Percentiles rank a stretch among this genome's conserved stretches.
Evolutionary conservation across 345 rosid species (phyloP).

Genomic region (Eucalyptus polyanthemos): DNA sequence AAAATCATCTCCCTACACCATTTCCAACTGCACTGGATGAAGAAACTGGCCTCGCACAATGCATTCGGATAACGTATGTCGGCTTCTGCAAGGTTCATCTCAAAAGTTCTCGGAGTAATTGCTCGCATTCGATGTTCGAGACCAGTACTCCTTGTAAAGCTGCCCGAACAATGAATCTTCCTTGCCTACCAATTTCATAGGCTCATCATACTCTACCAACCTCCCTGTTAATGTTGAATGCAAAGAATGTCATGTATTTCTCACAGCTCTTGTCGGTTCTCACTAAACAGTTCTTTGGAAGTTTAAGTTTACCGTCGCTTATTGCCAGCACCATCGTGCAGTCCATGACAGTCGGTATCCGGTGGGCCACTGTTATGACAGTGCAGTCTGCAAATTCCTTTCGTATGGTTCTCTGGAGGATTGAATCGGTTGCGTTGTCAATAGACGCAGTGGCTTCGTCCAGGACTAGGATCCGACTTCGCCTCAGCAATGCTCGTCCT

Average conservation of each 20-base stretch:
- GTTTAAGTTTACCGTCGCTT: slow-evolving; percentile 13
- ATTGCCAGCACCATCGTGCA: slow-evolving; percentile 49
- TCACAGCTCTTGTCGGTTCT: not conserved
- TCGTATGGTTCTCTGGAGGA: slow-evolving; percentile 42
- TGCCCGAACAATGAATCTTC: slow-evolving; percentile 9
- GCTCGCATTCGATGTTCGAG: not conserved
- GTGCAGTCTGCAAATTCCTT: slow-evolving; percentile 43
- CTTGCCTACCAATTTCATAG: not conserved
- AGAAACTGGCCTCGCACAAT: not conserved
- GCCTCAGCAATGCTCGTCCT: slow-evolving; percentile 48
- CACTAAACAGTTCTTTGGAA: not conserved
- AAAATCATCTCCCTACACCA: not conserved
- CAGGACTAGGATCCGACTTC: slow-evolving; percentile 34
- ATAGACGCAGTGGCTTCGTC: slow-evolving; percentile 71
- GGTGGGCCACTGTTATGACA: slow-evolving; percentile 54
- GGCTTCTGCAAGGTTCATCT: not conserved
- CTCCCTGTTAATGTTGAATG: not conserved
- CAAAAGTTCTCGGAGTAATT: not conserved
- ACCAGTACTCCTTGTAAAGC: slow-evolving; percentile 13
- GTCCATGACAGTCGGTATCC: slow-evolving; percentile 62
- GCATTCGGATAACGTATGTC: not conserved
- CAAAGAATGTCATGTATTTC: not conserved
- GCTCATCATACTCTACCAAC: slow-evolving; percentile 5
- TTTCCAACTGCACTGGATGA: not conserved
- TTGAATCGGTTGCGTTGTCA: slow-evolving; percentile 44